These are phyloP conservation scores for Hamigera avellanea DNA, from an alignment of 495 filamentous ascomycete species.

Conservation along the genomic window DNA sequence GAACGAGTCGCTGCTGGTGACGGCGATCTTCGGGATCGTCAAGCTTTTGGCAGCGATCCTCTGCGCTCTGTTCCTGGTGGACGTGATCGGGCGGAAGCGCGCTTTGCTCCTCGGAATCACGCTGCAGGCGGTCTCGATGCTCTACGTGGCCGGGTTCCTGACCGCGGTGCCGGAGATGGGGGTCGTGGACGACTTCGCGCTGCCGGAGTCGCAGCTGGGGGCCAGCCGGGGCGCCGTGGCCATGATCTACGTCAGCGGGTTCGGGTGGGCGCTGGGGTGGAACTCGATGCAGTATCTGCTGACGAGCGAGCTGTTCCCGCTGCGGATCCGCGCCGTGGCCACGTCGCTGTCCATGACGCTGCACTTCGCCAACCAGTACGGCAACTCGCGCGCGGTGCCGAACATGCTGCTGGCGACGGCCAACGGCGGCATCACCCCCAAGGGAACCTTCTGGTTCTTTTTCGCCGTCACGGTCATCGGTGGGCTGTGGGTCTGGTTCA, in stretches of 20 bases:
- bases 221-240: conserved; percentile 46
- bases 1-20: conserved; percentile 38
- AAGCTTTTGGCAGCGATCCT: conserved; percentile 46
- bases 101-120: conserved; percentile 52
- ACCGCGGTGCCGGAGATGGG: conserved; percentile 40
- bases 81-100: conserved; percentile 62
- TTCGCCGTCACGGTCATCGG: conserved; percentile 47
- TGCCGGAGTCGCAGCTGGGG: conserved; percentile 18
- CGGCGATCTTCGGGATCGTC: conserved; percentile 42
- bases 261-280: conserved; percentile 66
- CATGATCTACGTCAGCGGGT: conserved; percentile 54
- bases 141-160: conserved; percentile 59
- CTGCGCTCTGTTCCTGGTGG: conserved; percentile 62
- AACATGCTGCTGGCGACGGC: conserved; percentile 41
- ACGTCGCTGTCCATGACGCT: conserved; percentile 38
- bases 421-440: conserved; percentile 31
- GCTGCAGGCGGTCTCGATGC: conserved; percentile 50
- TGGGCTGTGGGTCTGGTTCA: conserved; percentile 45
- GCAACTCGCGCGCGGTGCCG: conserved; percentile 43
- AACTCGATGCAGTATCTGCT: conserved; percentile 68
- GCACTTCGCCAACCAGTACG: conserved; percentile 66
- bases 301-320: conserved; percentile 63
- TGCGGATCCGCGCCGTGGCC: conserved; percentile 36
- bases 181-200: conserved; percentile 13
- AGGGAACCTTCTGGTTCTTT: conserved; percentile 62